Evolutionary conservation across 305 asterid species (phyloP).

Genomic region (Petunia hybrid): DNA sequence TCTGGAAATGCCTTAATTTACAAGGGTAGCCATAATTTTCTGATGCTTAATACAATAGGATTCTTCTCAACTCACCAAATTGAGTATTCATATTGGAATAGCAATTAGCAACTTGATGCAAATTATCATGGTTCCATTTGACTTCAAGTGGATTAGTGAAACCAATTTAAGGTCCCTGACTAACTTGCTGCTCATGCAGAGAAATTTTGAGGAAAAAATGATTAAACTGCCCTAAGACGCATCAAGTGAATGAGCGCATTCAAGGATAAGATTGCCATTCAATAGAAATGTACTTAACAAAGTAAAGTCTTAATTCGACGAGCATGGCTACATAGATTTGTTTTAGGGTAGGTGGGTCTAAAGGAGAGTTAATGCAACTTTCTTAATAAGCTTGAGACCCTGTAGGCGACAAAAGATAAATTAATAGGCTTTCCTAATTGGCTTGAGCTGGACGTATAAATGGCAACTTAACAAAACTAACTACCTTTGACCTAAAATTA

Average conservation of each 20-base stretch:
- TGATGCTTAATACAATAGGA: not conserved
- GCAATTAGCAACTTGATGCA: not conserved
- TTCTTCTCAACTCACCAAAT: not conserved
- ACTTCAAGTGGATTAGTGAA: not conserved
- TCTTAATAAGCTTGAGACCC: not conserved
- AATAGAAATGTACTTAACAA: not conserved
- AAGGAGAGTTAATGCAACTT: not conserved
- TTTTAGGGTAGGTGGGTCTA: not conserved
- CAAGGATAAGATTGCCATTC: not conserved
- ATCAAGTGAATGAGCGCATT: not conserved
- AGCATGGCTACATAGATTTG: not conserved
- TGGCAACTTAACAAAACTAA: not conserved
- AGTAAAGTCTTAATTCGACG: not conserved
- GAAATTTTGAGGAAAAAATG: not conserved
- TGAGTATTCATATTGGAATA: not conserved
- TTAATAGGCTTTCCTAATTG: too few species aligned
- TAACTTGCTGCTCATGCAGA: not conserved
- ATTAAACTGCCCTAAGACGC: not conserved
- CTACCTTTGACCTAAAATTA: not conserved
- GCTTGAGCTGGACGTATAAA: not conserved
- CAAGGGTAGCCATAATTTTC: not conserved
- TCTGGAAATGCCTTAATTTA: not conserved
- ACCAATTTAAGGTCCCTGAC: not conserved
- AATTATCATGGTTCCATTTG: not conserved
- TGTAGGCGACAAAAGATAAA: not conserved